Evolutionary conservation across 2,329 filamentous ascomycete genomes (phyloP).

Genomic region (Chaetomium sp.): DNA sequence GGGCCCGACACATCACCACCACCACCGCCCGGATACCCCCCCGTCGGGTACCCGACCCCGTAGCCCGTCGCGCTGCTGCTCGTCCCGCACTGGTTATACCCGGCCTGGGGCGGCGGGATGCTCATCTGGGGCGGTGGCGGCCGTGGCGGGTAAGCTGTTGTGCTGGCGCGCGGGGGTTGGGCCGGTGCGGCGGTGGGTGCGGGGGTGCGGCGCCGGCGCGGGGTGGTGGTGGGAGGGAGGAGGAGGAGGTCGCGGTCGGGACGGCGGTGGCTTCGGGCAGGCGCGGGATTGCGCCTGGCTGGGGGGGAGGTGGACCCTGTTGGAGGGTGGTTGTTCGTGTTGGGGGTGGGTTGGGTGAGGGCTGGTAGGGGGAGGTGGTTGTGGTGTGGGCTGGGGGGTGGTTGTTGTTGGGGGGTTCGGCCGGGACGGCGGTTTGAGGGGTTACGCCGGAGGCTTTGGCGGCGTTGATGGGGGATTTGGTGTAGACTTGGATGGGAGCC

Average conservation of each 20-base stretch:
- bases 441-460: slow-evolving; percentile 55
- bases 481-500: slow-evolving; percentile 64
- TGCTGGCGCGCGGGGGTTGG: slow-evolving; percentile 37
- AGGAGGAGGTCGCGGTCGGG: slow-evolving; percentile 28
- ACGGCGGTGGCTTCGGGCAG: slow-evolving; percentile 41
- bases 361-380: slow-evolving; percentile 27
- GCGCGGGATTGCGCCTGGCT: slow-evolving; percentile 58
- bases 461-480: slow-evolving; percentile 60
- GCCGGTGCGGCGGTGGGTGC: slow-evolving; percentile 40
- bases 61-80: too few relatives aligned
- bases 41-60: not conserved
- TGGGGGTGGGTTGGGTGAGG: slow-evolving; percentile 9
- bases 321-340: slow-evolving; percentile 33
- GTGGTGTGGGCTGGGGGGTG: not conserved
- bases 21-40: not conserved
- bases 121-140: slow-evolving; percentile 53
- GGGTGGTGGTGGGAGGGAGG: slow-evolving; percentile 52
- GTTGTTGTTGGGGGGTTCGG: slow-evolving; percentile 29
- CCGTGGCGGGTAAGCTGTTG: slow-evolving; percentile 42
- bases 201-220: slow-evolving; percentile 45
- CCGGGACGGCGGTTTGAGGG: slow-evolving; percentile 47
- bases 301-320: slow-evolving; percentile 55
- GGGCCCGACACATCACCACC: not conserved
- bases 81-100: slow-evolving; percentile 51
- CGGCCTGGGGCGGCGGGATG: slow-evolving; percentile 50